Percentiles rank a stretch among this genome's conserved stretches.
These are phyloP conservation scores for Gynostemma pentaphyllum DNA, from an alignment of 306 rosid species.

Conservation along the genomic window DNA sequence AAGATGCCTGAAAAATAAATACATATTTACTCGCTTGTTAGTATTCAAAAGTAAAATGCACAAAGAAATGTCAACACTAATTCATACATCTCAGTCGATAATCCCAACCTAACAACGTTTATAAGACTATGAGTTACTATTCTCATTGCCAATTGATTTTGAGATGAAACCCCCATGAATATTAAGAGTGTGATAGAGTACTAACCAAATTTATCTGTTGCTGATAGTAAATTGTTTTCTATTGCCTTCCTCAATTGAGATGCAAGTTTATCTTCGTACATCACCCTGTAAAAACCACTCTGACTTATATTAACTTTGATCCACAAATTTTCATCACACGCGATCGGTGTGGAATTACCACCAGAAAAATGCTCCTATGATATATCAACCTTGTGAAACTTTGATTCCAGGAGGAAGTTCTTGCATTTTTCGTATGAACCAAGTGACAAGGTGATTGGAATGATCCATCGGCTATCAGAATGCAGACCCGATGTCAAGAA, in stretches of 20 bases:
- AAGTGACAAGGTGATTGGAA: slow-evolving; percentile 41
- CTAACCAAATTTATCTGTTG: slow-evolving; percentile 41
- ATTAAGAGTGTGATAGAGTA: too few relatives aligned
- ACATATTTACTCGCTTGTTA: not conserved
- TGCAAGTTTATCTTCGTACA: slow-evolving; percentile 44
- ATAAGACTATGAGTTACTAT: too few relatives aligned
- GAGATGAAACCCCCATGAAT: too few relatives aligned
- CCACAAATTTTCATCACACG: slow-evolving; percentile 27
- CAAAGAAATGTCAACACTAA: not conserved
- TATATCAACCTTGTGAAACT: slow-evolving; percentile 27
- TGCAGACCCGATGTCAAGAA: slow-evolving; percentile 35
- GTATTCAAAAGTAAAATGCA: not conserved
- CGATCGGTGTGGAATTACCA: slow-evolving; percentile 10
- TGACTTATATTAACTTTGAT: slow-evolving; percentile 43
- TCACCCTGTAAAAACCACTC: slow-evolving; percentile 53
- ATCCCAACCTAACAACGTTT: too few relatives aligned
- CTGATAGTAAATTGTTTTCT: slow-evolving; percentile 32
- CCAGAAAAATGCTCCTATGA: slow-evolving; percentile 21
- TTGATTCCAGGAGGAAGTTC: slow-evolving; percentile 34
- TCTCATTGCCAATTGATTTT: too few relatives aligned
- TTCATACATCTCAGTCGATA: too few relatives aligned
- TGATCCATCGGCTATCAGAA: slow-evolving; percentile 38
- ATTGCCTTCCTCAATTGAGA: slow-evolving; percentile 36
- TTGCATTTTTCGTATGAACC: slow-evolving; percentile 31
- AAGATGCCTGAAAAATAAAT: slow-evolving; percentile 34